These are phyloP conservation scores for Septoria linicola DNA, from an alignment of 2,329 filamentous ascomycete species.

Conservation along the genomic window DNA sequence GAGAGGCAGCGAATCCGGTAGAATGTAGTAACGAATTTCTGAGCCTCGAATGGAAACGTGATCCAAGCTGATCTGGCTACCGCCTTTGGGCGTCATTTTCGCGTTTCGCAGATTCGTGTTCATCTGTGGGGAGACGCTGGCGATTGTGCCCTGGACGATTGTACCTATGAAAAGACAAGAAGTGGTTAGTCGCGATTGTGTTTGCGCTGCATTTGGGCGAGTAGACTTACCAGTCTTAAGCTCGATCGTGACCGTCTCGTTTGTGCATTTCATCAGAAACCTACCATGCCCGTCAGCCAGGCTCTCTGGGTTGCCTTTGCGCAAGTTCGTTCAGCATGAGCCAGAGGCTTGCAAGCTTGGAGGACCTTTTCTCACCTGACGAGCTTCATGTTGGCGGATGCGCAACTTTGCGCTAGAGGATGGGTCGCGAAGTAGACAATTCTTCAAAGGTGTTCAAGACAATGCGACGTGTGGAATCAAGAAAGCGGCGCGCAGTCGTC, in stretches of 20 bases:
- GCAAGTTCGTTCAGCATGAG: constrained; percentile 49
- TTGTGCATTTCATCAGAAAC: constrained; percentile 99
- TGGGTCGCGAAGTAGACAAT: background rate
- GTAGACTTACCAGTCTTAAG: constrained; percentile 80
- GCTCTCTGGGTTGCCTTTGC: constrained; percentile 43
- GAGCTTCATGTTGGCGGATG: constrained; percentile 77
- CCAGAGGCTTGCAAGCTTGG: constrained; percentile 30
- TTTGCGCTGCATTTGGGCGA: background rate
- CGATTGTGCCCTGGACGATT: constrained; percentile 94
- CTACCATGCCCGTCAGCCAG: constrained; percentile 52
- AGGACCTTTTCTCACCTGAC: constrained; percentile 69
- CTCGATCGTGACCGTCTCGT: constrained; percentile 97
- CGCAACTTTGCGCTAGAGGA: constrained; percentile 8
- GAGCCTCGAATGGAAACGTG: constrained; percentile 96
- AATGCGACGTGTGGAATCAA: no score
- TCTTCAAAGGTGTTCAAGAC: background rate
- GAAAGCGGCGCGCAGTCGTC: no score
- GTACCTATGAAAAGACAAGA: no score
- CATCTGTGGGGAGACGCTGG: constrained; percentile 96
- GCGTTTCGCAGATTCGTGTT: constrained; percentile 94
- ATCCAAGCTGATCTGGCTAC: constrained; percentile 84
- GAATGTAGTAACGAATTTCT: constrained; percentile 93
- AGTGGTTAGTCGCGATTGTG: constrained; percentile 6
- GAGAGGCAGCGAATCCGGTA: constrained; percentile 90
- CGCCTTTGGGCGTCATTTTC: constrained; percentile 90